Evolutionary conservation across 1,139 yeast genomes (phyloP).

Genomic region (Hanseniaspora gamundiae): DNA sequence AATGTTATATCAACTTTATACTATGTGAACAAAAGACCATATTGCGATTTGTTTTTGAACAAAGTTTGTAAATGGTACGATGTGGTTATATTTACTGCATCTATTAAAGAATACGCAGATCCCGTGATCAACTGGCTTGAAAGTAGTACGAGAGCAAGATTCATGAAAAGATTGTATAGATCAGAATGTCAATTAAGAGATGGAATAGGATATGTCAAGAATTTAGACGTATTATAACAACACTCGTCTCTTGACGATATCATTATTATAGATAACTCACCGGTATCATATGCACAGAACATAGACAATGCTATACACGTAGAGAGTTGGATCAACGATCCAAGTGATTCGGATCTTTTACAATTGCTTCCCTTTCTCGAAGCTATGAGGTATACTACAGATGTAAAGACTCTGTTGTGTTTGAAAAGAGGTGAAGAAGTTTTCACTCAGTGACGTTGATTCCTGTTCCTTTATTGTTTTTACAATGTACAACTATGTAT

Average conservation of each 20-base stretch:
- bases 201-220: slow-evolving; percentile 84
- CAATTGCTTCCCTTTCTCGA: slow-evolving; percentile 71
- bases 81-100: slow-evolving; percentile 83
- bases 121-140: slow-evolving; percentile 91
- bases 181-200: slow-evolving; percentile 64
- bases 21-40: slow-evolving; percentile 86
- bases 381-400: slow-evolving; percentile 69
- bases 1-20: slow-evolving; percentile 59
- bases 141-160: slow-evolving; percentile 7
- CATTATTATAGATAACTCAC: slow-evolving; percentile 82
- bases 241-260: slow-evolving; percentile 50
- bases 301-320: slow-evolving; percentile 82
- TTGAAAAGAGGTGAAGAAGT: slow-evolving; percentile 67
- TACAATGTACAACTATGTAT: too few species aligned
- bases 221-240: slow-evolving; percentile 40
- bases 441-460: slow-evolving; percentile 28
- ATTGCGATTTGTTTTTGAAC: slow-evolving; percentile 69
- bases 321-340: slow-evolving; percentile 97
- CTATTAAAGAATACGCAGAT: slow-evolving; percentile 90
- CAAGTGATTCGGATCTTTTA: slow-evolving; percentile 70
- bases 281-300: slow-evolving; percentile 73
- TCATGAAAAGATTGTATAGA: slow-evolving; percentile 53
- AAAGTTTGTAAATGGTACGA: slow-evolving; percentile 83
- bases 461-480: neutral
- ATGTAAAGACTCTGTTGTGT: slow-evolving; percentile 72